These are phyloP conservation scores for Rhizophagus clarus DNA, from an alignment of 192 early-diverging fungal genomes.

Conservation along the genomic window DNA sequence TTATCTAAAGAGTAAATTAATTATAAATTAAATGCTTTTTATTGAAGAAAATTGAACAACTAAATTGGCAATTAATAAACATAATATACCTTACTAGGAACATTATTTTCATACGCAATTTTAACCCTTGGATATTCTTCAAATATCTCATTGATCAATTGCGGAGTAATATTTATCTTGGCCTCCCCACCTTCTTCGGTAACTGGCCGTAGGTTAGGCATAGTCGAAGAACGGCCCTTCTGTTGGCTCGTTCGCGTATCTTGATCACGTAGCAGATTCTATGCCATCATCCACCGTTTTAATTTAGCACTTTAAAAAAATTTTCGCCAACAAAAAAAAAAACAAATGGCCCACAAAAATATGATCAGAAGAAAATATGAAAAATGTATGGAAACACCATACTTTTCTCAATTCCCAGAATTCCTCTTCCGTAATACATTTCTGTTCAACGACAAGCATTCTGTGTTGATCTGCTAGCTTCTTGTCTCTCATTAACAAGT, in stretches of 20 bases:
- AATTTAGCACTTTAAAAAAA: neutral
- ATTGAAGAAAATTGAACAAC: neutral
- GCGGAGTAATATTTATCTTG: slow-evolving; percentile 86
- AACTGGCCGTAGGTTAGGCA: slow-evolving; percentile 65
- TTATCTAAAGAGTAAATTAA: slow-evolving; percentile 51
- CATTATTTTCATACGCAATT: slow-evolving; percentile 20
- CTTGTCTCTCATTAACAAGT: slow-evolving; percentile 7
- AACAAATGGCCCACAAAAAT: neutral
- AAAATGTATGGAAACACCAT: slow-evolving; percentile 26
- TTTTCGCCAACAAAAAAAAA: slow-evolving; percentile 26
- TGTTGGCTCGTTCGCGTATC: slow-evolving; percentile 69
- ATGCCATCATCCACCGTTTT: neutral
- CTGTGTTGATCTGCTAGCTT: slow-evolving; percentile 8
- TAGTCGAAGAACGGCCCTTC: slow-evolving; percentile 77
- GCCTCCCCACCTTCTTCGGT: slow-evolving; percentile 76
- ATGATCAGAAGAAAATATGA: neutral
- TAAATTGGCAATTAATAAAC: neutral
- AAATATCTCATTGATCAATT: slow-evolving; percentile 87
- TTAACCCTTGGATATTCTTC: slow-evolving; percentile 81
- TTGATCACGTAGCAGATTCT: slow-evolving; percentile 72
- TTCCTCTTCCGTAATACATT: slow-evolving; percentile 72
- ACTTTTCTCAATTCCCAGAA: slow-evolving; percentile 89
- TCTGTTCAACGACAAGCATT: slow-evolving; percentile 17
- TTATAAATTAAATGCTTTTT: slow-evolving; percentile 1
- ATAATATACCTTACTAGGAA: neutral